These are phyloP conservation scores for Paecilomyces variotii DNA, from an alignment of 2,329 filamentous ascomycete species.

Conservation along the genomic window DNA sequence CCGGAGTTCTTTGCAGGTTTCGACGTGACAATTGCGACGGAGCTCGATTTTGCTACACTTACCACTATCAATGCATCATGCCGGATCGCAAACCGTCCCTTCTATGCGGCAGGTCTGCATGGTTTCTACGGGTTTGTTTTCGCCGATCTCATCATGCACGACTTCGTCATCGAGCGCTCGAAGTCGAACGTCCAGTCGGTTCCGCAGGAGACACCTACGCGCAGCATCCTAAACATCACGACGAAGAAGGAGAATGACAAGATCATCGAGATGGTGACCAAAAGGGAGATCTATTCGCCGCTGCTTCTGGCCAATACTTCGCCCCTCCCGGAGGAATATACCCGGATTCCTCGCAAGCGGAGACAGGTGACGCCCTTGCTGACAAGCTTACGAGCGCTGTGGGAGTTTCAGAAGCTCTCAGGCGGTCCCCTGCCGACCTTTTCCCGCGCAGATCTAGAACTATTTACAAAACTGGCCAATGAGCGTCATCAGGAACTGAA, in stretches of 20 bases:
- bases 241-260: slow-evolving; percentile 65
- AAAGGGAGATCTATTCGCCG: slow-evolving; percentile 83
- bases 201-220: slow-evolving; percentile 67
- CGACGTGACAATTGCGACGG: slow-evolving; percentile 83
- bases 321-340: slow-evolving; percentile 61
- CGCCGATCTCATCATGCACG: slow-evolving; percentile 81
- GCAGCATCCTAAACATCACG: slow-evolving; percentile 63
- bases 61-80: slow-evolving; percentile 79
- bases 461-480: slow-evolving; percentile 70
- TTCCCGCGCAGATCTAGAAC: slow-evolving; percentile 57
- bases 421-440: slow-evolving; percentile 48
- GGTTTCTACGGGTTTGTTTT: slow-evolving; percentile 95
- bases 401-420: slow-evolving; percentile 67
- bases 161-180: slow-evolving; percentile 80
- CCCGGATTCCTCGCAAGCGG: slow-evolving; percentile 59
- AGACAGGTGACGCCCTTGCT: slow-evolving; percentile 74
- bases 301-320: slow-evolving; percentile 79
- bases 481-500: slow-evolving; percentile 69
- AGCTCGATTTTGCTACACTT: slow-evolving; percentile 67
- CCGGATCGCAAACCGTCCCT: slow-evolving; percentile 66
- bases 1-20: slow-evolving; percentile 70
- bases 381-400: slow-evolving; percentile 79
- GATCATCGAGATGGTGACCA: slow-evolving; percentile 76
- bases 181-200: slow-evolving; percentile 62
- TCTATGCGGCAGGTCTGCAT: slow-evolving; percentile 81